Base-by-base conservation (phyloP, 139 green algal genomes). In the Tetraselmis chui region DNA sequence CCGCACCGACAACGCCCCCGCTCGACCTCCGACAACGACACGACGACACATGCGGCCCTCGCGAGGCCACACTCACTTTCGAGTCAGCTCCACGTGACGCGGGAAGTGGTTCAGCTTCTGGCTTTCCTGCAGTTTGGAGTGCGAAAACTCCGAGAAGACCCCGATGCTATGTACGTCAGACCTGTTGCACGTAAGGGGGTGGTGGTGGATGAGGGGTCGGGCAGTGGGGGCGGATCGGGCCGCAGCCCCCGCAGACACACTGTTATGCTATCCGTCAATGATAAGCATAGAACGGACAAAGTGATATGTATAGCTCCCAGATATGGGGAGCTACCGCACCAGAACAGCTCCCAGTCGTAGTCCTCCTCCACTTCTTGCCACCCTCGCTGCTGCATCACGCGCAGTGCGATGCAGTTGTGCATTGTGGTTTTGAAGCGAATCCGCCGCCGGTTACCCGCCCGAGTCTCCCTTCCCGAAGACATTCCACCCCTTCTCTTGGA, bases 331-430 rank as follows among this genome's bases (percentile, higher is more conserved):
- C n/a, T n/a, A n/a, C n/a, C n/a, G n/a, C 32, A 89, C 85, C 82
- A 93, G 32, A 90, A 90, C 22, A 93, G 81, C 80, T 91, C 88
- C 89, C 89, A 93, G 31, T 90, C 86, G n/a, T 84, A 84, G 2
- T 93, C 87, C 11, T 85, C 79, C 32, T 85, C 78, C 2, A 85
- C 77, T 31, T 92, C 88, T 31, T 76, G 84, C 88, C 88, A 92
- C 23, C 85, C 83, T 22, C 86, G 81, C 30, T 59, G 59, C 27
- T 81, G 76, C 86, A 92, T 88, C 24, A 90, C 87, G 23, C 85
- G 83, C 29, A 85, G 81, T 0, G 81, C 82, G n/a, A 89, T 79
- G 27, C 78, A 83, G 30, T 79, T 84, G 81, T 86, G 82, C 85
- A 89, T 86, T 23, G 85, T 89, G 25, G 85, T 89, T 26, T 77